phyloP scores from a whole-genome alignment of 805 yeast genomes.

The Vanderwaltozyma verrucispora region DNA sequence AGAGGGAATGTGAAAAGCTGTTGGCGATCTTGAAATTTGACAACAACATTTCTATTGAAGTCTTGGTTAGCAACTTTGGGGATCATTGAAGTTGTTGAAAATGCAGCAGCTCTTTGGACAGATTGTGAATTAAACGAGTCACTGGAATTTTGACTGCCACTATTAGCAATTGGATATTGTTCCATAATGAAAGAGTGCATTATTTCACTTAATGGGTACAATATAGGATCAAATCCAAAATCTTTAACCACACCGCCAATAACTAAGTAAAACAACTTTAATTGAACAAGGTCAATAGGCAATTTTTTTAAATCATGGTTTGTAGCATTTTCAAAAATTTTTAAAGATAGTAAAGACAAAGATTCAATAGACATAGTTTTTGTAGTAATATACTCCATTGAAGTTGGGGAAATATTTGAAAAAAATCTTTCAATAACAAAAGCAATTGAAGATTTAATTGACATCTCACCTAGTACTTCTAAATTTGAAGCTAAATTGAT shows the following conservation, averaged over 20 bases:
- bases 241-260: constrained; percentile 67
- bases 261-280: constrained; percentile 45
- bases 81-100: constrained; percentile 25
- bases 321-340: constrained; percentile 17
- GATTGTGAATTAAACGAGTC: neutral
- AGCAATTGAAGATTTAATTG: constrained; percentile 45
- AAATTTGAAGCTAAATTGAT: constrained; percentile 33
- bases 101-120: constrained; percentile 2
- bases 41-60: constrained; percentile 31
- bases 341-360: constrained; percentile 24
- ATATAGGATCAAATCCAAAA: constrained; percentile 66
- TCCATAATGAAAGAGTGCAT: constrained; percentile 45
- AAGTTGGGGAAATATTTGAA: constrained; percentile 37
- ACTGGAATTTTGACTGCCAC: constrained; percentile 12
- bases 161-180: constrained; percentile 46
- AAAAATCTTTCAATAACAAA: constrained; percentile 57
- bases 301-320: constrained; percentile 27
- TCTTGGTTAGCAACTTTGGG: constrained; percentile 31
- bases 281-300: constrained; percentile 35
- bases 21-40: constrained; percentile 43
- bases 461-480: constrained; percentile 46
- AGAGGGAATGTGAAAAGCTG: constrained; percentile 60
- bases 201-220: constrained; percentile 57
- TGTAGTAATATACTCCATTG: constrained; percentile 40
- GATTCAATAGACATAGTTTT: constrained; percentile 35